phyloP scores from a whole-genome alignment of 2,329 filamentous ascomycete species.

The Leptographium galeiforme region DNA sequence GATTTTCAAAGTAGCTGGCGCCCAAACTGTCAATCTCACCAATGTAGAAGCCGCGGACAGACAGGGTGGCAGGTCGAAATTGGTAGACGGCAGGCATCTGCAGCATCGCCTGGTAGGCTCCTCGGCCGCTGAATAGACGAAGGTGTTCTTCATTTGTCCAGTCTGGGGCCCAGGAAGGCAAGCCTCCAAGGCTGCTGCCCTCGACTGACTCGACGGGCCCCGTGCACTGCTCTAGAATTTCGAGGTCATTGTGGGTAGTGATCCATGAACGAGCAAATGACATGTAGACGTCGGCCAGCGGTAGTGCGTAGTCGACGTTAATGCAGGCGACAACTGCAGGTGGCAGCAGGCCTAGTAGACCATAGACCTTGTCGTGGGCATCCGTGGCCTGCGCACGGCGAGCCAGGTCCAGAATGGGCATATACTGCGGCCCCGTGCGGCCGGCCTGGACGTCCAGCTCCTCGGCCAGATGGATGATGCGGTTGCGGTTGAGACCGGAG shows the following conservation, averaged over 20 bases:
- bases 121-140: too few species aligned
- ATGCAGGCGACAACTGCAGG: not conserved
- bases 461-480: too few species aligned
- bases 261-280: not conserved
- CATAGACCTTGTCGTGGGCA: not conserved
- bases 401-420: not conserved
- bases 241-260: not conserved
- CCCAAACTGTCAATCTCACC: too few species aligned
- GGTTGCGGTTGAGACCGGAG: too few species aligned
- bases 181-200: not conserved
- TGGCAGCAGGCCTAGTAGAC: not conserved
- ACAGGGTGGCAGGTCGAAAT: too few species aligned
- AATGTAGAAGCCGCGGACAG: too few species aligned
- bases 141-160: not conserved
- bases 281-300: not conserved
- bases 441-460: not conserved
- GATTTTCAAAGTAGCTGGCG: too few species aligned
- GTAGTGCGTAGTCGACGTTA: not conserved
- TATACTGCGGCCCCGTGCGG: not conserved
- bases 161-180: not conserved
- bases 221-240: not conserved
- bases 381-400: not conserved
- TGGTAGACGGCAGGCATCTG: too few species aligned
- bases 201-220: not conserved
- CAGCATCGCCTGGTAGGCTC: too few species aligned